phyloP scores from a whole-genome alignment of 108 stramenopile genomes.

The Nannochloropsis granulata region DNA sequence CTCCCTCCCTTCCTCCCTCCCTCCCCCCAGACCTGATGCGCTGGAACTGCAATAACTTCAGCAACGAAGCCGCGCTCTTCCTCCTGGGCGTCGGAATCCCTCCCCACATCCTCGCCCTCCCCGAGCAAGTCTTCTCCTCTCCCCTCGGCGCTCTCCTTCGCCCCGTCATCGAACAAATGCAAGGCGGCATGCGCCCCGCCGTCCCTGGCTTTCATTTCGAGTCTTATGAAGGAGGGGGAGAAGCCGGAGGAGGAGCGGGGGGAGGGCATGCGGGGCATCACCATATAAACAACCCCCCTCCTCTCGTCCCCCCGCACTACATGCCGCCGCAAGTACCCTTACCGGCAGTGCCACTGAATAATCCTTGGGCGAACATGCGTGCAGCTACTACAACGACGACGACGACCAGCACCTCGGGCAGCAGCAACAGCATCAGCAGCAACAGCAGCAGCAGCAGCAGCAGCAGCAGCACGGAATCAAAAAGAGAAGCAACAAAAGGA shows the following conservation, averaged over 20 bases:
- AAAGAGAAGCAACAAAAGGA: too few relatives aligned
- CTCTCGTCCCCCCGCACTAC: neutral
- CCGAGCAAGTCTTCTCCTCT: neutral
- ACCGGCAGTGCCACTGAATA: neutral
- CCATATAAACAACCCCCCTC: neutral
- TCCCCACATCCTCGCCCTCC: neutral
- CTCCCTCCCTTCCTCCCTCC: neutral
- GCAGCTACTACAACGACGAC: neutral
- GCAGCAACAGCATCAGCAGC: neutral
- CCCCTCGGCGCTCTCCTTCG: neutral
- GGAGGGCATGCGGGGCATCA: neutral
- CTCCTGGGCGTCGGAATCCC: conserved; percentile 38
- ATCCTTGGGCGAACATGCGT: neutral
- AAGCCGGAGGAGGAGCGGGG: too few relatives aligned
- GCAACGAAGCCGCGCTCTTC: conserved; percentile 26
- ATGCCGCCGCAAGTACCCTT: neutral
- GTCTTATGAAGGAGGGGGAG: neutral
- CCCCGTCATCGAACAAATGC: neutral
- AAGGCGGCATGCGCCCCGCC: neutral
- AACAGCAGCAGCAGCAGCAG: neutral
- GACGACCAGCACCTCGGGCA: neutral
- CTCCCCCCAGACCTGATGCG: conserved; percentile 17
- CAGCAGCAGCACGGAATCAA: too few relatives aligned
- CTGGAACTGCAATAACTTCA: conserved; percentile 43
- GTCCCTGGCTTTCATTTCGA: neutral